These are phyloP conservation scores for Corylus americana DNA, from an alignment of 306 rosid species.

Conservation along the genomic window DNA sequence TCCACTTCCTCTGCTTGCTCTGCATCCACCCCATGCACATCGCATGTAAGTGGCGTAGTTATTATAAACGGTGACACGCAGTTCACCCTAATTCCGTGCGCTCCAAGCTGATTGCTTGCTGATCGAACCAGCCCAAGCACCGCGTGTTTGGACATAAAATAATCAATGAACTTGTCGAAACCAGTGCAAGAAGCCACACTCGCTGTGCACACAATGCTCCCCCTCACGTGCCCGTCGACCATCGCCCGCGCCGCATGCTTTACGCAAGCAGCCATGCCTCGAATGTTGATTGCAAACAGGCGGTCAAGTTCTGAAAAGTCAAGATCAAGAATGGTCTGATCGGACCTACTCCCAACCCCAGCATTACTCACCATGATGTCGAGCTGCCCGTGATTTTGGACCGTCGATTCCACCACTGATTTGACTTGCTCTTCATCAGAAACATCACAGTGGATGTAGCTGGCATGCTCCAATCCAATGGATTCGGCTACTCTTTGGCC, in stretches of 20 bases:
- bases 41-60: constrained; percentile 39
- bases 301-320: constrained; percentile 35
- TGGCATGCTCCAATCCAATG: constrained; percentile 39
- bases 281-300: constrained; percentile 28
- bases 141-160: constrained; percentile 54
- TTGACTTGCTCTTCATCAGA: constrained; percentile 49
- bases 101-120: constrained; percentile 46
- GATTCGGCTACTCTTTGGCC: constrained; percentile 46
- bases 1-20: constrained; percentile 14
- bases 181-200: constrained; percentile 17
- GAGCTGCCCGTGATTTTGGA: constrained; percentile 32
- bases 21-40: neutral
- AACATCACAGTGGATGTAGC: constrained; percentile 56
- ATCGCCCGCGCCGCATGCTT: constrained; percentile 59
- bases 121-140: constrained; percentile 45
- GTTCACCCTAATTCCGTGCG: constrained; percentile 52
- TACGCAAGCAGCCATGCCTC: constrained; percentile 45
- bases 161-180: neutral
- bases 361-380: constrained; percentile 71
- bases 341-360: constrained; percentile 25
- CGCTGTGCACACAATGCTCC: constrained; percentile 52
- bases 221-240: constrained; percentile 46
- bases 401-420: constrained; percentile 35
- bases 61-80: constrained; percentile 46
- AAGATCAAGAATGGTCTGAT: constrained; percentile 41